Conservation (phyloP, 257 asterid genomes). For the Nicotiana tabacum region DNA sequence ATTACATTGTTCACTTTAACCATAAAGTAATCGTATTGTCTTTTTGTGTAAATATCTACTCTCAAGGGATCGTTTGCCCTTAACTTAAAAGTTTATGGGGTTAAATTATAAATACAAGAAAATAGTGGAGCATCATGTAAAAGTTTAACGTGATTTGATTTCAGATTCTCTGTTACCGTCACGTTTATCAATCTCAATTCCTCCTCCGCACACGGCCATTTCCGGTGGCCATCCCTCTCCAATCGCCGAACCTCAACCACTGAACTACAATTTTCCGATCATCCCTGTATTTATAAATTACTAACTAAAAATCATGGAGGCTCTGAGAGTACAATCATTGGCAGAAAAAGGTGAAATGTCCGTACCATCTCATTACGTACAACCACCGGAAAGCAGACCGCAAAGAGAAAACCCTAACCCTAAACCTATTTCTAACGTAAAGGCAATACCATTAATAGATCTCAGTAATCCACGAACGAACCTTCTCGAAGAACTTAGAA, state of each 20-base stretch:
- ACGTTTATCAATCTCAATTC: not conserved
- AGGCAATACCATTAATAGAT: constrained; percentile 40
- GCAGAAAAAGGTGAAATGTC: constrained; percentile 33
- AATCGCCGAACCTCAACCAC: not conserved
- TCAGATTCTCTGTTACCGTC: not conserved
- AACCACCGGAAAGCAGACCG: constrained; percentile 61
- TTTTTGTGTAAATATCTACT: too few relatives aligned
- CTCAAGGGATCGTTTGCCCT: not conserved
- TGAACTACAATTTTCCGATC: not conserved
- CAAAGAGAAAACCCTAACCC: not conserved
- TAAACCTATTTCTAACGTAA: constrained; percentile 6
- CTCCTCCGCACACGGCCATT: not conserved
- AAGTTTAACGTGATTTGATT: not conserved
- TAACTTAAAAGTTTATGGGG: not conserved
- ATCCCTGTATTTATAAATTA: not conserved
- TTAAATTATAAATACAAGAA: not conserved
- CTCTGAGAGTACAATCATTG: constrained; percentile 57
- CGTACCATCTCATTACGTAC: constrained; percentile 70
- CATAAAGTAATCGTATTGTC: too few relatives aligned
- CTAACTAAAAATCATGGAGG: not conserved
- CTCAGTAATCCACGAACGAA: constrained; percentile 22
- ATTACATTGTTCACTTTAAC: too few relatives aligned
- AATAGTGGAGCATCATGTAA: not conserved
- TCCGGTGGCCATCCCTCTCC: not conserved
- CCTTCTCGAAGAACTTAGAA: constrained; percentile 28